These are phyloP conservation scores for Glycyrrhiza uralensis DNA, from an alignment of 306 rosid species.

Conservation along the genomic window DNA sequence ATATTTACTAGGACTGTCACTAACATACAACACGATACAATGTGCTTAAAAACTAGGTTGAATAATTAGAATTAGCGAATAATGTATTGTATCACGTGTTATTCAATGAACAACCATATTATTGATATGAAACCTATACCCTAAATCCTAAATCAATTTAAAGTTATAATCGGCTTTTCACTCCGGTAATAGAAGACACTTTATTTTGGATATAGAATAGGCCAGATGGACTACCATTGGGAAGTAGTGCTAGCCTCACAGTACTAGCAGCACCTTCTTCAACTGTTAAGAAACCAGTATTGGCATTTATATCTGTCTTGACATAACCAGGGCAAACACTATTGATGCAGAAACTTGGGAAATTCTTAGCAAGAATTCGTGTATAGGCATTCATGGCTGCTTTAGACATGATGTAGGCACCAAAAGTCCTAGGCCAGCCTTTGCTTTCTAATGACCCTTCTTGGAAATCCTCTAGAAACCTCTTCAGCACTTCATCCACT, in stretches of 20 bases:
- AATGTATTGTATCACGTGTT: no score
- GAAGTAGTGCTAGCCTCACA: slow-evolving; percentile 30
- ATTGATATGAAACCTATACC: no score
- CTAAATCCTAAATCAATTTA: no score
- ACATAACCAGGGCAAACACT: slow-evolving; percentile 38
- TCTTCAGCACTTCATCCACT: slow-evolving; percentile 27
- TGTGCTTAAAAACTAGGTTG: no score
- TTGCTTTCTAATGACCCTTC: slow-evolving; percentile 24
- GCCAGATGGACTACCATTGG: slow-evolving; percentile 30
- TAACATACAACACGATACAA: not conserved
- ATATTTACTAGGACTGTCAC: not conserved
- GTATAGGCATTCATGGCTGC: slow-evolving; percentile 45
- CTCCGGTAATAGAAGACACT: not conserved
- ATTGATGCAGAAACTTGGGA: slow-evolving; percentile 30
- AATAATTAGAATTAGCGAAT: no score
- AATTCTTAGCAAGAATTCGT: slow-evolving; percentile 34
- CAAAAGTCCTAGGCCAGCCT: slow-evolving; percentile 19
- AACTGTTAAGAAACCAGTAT: slow-evolving; percentile 24
- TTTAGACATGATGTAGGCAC: slow-evolving; percentile 36
- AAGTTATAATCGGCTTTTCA: no score
- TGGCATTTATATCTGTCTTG: slow-evolving; percentile 31
- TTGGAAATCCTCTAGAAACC: slow-evolving; percentile 34
- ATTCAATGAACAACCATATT: no score
- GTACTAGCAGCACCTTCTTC: slow-evolving; percentile 43
- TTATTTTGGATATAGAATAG: slow-evolving; percentile 14